Percentiles rank a stretch among this genome's conserved stretches.
These are phyloP conservation scores for Trichosporon sp. DNA, from an alignment of 1,284 basidiomycete genomes.

Conservation along the genomic window DNA sequence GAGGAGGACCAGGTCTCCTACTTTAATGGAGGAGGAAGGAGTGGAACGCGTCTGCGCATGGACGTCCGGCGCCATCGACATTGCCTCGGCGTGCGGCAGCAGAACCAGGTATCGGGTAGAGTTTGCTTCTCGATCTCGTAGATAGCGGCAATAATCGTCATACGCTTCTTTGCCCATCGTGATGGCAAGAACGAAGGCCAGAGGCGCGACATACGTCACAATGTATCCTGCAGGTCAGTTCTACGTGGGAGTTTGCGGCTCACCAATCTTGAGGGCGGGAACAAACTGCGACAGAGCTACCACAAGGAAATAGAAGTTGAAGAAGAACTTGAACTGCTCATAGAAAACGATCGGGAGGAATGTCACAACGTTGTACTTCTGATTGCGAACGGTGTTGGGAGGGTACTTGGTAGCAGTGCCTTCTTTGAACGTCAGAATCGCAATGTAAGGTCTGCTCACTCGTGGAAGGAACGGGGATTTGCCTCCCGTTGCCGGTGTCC, in stretches of 20 bases:
- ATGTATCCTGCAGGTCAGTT: slow-evolving; percentile 72
- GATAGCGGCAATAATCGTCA: slow-evolving; percentile 92
- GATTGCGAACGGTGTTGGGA: slow-evolving; percentile 90
- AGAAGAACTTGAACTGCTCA: slow-evolving; percentile 99
- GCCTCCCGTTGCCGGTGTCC: background rate
- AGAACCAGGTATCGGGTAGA: slow-evolving; percentile 86
- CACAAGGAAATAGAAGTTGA: slow-evolving; percentile 97
- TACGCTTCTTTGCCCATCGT: slow-evolving; percentile 99
- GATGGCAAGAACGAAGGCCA: slow-evolving; percentile 90
- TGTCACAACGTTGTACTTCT: slow-evolving; percentile 93
- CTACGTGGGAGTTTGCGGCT: background rate
- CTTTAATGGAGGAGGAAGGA: slow-evolving; percentile 83
- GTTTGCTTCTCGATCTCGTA: slow-evolving; percentile 91
- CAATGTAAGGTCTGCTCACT: background rate
- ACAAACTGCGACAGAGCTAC: slow-evolving; percentile 96
- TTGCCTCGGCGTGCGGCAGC: slow-evolving; percentile 58
- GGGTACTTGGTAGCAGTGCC: slow-evolving; percentile 54
- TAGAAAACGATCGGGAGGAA: slow-evolving; percentile 97
- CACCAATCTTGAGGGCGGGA: slow-evolving; percentile 92
- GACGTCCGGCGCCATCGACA: slow-evolving; percentile 43
- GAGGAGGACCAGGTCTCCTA: slow-evolving; percentile 87
- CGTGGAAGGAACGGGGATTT: slow-evolving; percentile 1
- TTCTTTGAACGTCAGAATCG: slow-evolving; percentile 22
- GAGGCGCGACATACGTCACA: slow-evolving; percentile 91
- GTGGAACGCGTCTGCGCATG: slow-evolving; percentile 63